Evolutionary conservation across 768 basidiomycete species (phyloP).

Genomic region (Phaffia tasmanica): DNA sequence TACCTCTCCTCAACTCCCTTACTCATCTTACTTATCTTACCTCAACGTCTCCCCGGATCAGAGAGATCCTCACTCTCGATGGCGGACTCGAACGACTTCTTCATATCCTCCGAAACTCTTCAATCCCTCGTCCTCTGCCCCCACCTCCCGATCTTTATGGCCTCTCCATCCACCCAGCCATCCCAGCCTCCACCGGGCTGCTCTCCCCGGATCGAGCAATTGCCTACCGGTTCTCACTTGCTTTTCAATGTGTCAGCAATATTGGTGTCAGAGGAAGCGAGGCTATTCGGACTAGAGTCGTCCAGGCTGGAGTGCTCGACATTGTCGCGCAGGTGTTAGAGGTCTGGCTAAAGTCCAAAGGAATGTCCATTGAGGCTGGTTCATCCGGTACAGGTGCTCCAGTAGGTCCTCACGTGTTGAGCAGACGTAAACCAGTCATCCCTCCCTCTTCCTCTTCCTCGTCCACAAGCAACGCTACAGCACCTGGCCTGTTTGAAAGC

Average conservation of each 20-base stretch:
- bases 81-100: conserved; percentile 94
- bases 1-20: conserved; percentile 74
- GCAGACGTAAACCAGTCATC: not conserved
- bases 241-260: conserved; percentile 94
- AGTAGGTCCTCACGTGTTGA: conserved; percentile 42
- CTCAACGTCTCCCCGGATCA: conserved; percentile 90
- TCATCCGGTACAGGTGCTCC: conserved; percentile 62
- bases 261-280: conserved; percentile 94
- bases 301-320: conserved; percentile 85
- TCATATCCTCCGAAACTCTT: conserved; percentile 72
- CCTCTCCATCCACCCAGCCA: conserved; percentile 34
- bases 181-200: conserved; percentile 36
- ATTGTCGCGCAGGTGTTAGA: conserved; percentile 89
- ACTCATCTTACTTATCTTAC: conserved; percentile 94
- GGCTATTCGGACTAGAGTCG: conserved; percentile 77
- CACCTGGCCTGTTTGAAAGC: not conserved
- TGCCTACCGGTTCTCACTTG: conserved; percentile 53
- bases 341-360: conserved; percentile 79
- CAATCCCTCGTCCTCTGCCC: conserved; percentile 55
- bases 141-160: conserved; percentile 36
- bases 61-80: conserved; percentile 96
- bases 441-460: conserved; percentile 3
- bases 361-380: conserved; percentile 73
- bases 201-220: conserved; percentile 35
- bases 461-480: not conserved